A percentile compares a stretch with the other conserved stretches of the same genome.
These are phyloP conservation scores for Eutrema japonicum DNA, from an alignment of 345 rosid genomes.

Conservation along the genomic window DNA sequence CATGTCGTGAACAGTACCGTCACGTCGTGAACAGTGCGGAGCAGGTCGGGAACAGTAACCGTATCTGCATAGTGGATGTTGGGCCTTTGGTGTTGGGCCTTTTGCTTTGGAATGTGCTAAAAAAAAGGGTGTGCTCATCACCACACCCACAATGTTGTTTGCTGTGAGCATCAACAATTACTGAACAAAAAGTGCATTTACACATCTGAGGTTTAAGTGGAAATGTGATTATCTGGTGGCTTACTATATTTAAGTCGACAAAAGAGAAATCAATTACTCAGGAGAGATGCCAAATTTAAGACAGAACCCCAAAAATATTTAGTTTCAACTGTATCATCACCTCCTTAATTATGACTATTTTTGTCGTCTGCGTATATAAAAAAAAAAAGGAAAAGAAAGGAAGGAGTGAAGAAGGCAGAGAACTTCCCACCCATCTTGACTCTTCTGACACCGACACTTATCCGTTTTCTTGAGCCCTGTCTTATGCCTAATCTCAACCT, in stretches of 20 bases:
- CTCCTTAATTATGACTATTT: conserved; percentile 12
- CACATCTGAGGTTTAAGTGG: background rate
- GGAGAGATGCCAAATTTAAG: conserved; percentile 13
- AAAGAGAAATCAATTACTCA: conserved; percentile 4
- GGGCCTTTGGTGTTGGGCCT: too few relatives aligned
- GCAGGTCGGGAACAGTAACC: too few relatives aligned
- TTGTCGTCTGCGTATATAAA: background rate
- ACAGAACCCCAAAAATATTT: background rate
- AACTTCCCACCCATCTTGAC: conserved; percentile 33
- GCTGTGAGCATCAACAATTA: background rate
- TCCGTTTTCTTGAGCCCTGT: conserved; percentile 10
- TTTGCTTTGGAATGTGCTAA: too few relatives aligned
- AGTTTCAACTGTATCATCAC: conserved; percentile 19
- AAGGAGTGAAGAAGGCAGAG: conserved; percentile 18
- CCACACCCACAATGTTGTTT: too few relatives aligned
- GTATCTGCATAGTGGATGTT: too few relatives aligned
- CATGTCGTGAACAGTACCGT: too few relatives aligned
- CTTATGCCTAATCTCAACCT: conserved; percentile 14
- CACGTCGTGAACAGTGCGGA: too few relatives aligned
- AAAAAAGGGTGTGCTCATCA: too few relatives aligned
- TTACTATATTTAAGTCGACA: background rate
- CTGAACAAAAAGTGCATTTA: background rate
- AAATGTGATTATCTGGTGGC: background rate
- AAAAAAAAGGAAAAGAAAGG: background rate
- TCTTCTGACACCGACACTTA: conserved; percentile 34